Base-by-base conservation (phyloP, 495 filamentous ascomycete genomes). In the Neurospora pannonica region DNA sequence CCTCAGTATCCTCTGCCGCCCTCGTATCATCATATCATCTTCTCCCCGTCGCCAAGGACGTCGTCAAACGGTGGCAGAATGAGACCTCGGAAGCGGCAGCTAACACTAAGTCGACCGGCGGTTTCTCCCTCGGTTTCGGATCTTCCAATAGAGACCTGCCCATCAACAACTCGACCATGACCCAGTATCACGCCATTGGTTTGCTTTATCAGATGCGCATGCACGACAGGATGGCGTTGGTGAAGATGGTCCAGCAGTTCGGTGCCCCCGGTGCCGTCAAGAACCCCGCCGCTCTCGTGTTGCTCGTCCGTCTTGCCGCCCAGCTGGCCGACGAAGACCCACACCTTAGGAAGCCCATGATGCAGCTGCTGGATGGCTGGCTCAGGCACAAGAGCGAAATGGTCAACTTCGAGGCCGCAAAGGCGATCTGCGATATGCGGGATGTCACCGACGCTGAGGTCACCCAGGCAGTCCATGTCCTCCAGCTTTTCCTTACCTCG, bases 161-260 rank as follows among this genome's bases (percentile, higher is more conserved):
- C 38, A 89, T 92, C 70, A 94, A 92, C 82, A 92, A 91, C 75
- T 93, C 92, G 71, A 97, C 90, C 82, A 98, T 98, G 94, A 93
- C 93, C 67, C 96, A 99, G 83, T 99, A 98, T 83, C 96, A 99
- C 82, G 96, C 96, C 71, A 98, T 99, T 86, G 96, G 97, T 70
- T 89, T 99, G 42, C 83, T 99, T 67, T 98, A 98, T 80, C 96
- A 98, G 84, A 98, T 99, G 95, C 92, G 96, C 79, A 92, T 92
- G 73, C 94, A 97, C 76, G 96, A 99, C 82, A 89, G 96, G 78
- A 99, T 98, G 97, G 93, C 95, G 8, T 84, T 99, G 77, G 96
- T 98, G n/a, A 99, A 98, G 88, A 98, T 99, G 97, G 96, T 98
- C 17, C 96, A 99, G 84, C 97, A 98, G 81, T 98, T 97, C 79